These are phyloP conservation scores for Pyrenophora teres DNA, from an alignment of 2,329 filamentous ascomycete species.

Conservation along the genomic window DNA sequence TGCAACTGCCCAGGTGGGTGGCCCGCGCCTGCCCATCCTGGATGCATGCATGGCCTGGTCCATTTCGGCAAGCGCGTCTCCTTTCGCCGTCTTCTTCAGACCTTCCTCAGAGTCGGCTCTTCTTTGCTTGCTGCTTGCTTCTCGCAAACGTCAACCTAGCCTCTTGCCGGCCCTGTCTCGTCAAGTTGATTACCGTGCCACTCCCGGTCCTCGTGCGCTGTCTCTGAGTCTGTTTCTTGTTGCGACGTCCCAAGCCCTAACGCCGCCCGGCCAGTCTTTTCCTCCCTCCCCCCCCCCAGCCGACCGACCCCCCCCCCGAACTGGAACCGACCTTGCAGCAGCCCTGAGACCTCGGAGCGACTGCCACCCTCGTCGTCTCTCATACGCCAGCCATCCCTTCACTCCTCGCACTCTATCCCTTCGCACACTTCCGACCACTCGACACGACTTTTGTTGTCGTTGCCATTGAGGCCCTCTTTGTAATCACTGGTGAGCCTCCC, in stretches of 20 bases:
- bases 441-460: not conserved
- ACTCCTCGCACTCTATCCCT: conserved; percentile 12
- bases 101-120: conserved; percentile 13
- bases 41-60: conserved; percentile 22
- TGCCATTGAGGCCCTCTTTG: conserved; percentile 18
- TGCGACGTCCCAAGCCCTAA: conserved; percentile 27
- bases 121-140: conserved; percentile 13
- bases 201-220: conserved; percentile 6
- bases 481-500: conserved; percentile 39
- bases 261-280: conserved; percentile 8
- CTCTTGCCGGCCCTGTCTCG: conserved; percentile 22
- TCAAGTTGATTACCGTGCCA: conserved; percentile 33
- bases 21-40: conserved; percentile 22
- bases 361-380: conserved; percentile 37
- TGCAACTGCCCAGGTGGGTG: conserved; percentile 15
- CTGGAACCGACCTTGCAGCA: conserved; percentile 32
- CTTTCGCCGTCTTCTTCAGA: conserved; percentile 28
- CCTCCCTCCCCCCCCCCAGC: conserved; percentile 14
- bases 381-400: conserved; percentile 38
- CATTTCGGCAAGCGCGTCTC: conserved; percentile 26
- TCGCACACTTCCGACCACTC: conserved; percentile 5
- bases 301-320: conserved; percentile 24
- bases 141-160: conserved; percentile 14
- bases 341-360: conserved; percentile 33
- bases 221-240: conserved; percentile 24